These are phyloP conservation scores for Boletus sp. DNA, from an alignment of 768 basidiomycete species.

Conservation along the genomic window DNA sequence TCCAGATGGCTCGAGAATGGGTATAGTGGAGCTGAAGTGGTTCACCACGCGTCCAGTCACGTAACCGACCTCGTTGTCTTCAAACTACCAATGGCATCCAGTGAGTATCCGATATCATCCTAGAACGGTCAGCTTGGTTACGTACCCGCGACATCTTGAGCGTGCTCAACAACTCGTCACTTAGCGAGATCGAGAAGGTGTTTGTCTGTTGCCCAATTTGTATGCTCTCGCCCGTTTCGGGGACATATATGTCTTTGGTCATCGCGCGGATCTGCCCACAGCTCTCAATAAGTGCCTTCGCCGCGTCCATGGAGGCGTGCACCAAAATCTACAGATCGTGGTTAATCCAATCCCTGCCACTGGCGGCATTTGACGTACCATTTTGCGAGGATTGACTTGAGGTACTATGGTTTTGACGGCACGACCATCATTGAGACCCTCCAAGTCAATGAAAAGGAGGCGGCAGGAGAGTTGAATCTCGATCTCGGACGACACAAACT, in stretches of 20 bases:
- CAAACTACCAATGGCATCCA: slow-evolving; percentile 58
- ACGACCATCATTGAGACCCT: slow-evolving; percentile 94
- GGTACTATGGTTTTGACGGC: slow-evolving; percentile 96
- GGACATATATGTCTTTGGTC: slow-evolving; percentile 91
- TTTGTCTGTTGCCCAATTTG: slow-evolving; percentile 96
- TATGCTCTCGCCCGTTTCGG: slow-evolving; percentile 68
- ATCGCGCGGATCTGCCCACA: slow-evolving; percentile 83
- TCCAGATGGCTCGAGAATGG: slow-evolving; percentile 73
- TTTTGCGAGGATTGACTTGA: slow-evolving; percentile 93
- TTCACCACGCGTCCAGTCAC: slow-evolving; percentile 85
- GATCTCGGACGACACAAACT: slow-evolving; percentile 75
- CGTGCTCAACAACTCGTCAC: slow-evolving; percentile 78
- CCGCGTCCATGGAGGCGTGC: slow-evolving; percentile 66
- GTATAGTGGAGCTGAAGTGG: slow-evolving; percentile 85
- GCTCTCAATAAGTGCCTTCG: slow-evolving; percentile 72
- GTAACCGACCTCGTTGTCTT: slow-evolving; percentile 95
- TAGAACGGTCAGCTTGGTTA: slow-evolving; percentile 8
- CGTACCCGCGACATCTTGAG: slow-evolving; percentile 86
- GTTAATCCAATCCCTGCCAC: neutral
- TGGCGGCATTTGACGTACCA: slow-evolving; percentile 49
- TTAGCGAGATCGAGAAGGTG: slow-evolving; percentile 91
- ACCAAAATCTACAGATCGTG: slow-evolving; percentile 71
- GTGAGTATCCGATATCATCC: slow-evolving; percentile 3
- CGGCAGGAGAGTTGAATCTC: slow-evolving; percentile 84
- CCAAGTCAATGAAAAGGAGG: slow-evolving; percentile 91